These are phyloP conservation scores for Mucor sp. DNA, from an alignment of 371 early-diverging fungal genomes.

Conservation along the genomic window DNA sequence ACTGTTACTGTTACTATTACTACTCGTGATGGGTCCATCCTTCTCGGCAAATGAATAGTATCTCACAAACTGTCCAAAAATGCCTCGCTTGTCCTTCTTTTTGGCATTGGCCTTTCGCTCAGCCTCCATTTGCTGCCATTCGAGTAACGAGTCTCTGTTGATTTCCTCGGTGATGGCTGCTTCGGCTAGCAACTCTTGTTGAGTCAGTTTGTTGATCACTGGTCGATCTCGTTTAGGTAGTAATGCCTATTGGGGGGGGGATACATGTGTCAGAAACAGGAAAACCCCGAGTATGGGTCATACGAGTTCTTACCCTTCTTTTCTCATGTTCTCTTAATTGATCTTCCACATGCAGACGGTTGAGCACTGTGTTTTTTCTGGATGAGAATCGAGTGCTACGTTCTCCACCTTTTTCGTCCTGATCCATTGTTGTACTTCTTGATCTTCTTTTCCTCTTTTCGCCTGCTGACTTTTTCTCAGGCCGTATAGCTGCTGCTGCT, in stretches of 20 bases:
- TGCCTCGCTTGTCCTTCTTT: conserved; percentile 42
- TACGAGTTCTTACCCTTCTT: conserved; percentile 31
- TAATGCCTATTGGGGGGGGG: conserved; percentile 18
- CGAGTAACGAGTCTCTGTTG: conserved; percentile 54
- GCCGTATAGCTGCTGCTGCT: not conserved
- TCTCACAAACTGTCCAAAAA: conserved; percentile 51
- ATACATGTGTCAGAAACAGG: not conserved
- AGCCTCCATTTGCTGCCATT: conserved; percentile 61
- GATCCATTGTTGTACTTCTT: not conserved
- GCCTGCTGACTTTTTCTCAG: conserved; percentile 11
- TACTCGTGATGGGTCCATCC: conserved; percentile 22
- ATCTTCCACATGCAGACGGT: conserved; percentile 54
- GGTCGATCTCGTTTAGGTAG: conserved; percentile 54
- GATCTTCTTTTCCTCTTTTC: conserved; percentile 4
- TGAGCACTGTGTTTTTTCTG: conserved; percentile 55
- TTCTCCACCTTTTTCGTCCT: conserved; percentile 3
- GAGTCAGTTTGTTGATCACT: conserved; percentile 48
- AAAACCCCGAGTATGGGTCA: not conserved
- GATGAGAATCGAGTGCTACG: conserved; percentile 56
- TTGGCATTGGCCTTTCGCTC: conserved; percentile 49
- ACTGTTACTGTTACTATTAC: not conserved
- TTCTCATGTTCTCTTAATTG: conserved; percentile 53
- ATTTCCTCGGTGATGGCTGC: conserved; percentile 61
- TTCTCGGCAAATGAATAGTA: conserved; percentile 51
- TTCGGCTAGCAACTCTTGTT: conserved; percentile 62